Conservation (phyloP, 768 basidiomycete genomes). For the Lactarius hengduanensis region DNA sequence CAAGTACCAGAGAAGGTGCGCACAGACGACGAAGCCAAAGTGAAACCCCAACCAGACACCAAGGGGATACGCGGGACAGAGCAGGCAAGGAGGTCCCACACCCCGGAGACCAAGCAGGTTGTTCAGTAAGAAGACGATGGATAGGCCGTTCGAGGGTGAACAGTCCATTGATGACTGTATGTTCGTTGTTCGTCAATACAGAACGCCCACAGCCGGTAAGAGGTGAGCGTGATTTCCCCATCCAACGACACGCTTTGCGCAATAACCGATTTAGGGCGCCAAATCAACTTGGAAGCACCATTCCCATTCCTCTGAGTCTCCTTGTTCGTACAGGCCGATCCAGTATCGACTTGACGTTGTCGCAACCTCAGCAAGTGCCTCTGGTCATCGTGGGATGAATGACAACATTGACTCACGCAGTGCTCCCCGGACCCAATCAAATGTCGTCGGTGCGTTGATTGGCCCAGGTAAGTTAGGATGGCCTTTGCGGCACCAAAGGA, state of each 20-base stretch:
- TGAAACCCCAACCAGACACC: conserved; percentile 3
- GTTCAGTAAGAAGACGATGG: too few relatives aligned
- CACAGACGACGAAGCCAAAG: neutral
- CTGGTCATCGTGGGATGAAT: neutral
- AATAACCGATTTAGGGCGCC: conserved; percentile 1
- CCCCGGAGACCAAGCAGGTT: too few relatives aligned
- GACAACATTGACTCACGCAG: neutral
- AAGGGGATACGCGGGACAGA: neutral
- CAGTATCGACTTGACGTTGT: conserved; percentile 4
- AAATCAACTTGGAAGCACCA: conserved; percentile 17
- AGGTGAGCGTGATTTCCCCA: conserved; percentile 2
- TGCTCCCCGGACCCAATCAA: conserved; percentile 12
- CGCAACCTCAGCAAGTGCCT: neutral
- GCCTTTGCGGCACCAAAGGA: neutral
- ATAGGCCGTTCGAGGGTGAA: conserved; percentile 3
- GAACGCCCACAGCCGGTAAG: too few relatives aligned
- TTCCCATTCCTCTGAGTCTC: neutral
- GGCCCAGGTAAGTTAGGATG: conserved; percentile 11
- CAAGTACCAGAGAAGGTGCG: neutral
- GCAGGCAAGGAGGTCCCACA: neutral
- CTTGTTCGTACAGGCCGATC: conserved; percentile 5
- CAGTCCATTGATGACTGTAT: neutral
- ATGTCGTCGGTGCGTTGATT: neutral
- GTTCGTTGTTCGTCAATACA: neutral
- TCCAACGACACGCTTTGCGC: conserved; percentile 5